Evolutionary conservation across 2,329 filamentous ascomycete species (phyloP).

Genomic region (Taxawa tesnikishii): DNA sequence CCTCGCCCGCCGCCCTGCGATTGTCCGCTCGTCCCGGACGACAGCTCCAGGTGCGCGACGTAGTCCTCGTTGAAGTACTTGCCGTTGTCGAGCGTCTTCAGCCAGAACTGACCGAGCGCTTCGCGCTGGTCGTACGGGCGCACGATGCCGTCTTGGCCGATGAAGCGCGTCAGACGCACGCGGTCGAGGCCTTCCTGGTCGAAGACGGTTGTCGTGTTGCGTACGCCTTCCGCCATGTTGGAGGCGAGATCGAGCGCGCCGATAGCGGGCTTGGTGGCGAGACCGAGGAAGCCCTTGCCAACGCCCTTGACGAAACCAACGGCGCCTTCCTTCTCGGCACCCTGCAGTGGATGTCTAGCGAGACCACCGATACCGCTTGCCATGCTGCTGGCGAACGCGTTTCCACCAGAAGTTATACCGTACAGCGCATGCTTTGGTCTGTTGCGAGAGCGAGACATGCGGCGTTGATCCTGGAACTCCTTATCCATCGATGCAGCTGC

Average conservation of each 20-base stretch:
- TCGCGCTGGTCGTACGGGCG: constrained; percentile 90
- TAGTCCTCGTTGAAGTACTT: constrained; percentile 97
- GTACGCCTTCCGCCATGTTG: constrained; percentile 92
- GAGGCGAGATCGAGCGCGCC: constrained; percentile 94
- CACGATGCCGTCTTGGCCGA: constrained; percentile 84
- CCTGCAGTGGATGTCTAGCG: constrained; percentile 85
- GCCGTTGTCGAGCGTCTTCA: constrained; percentile 95
- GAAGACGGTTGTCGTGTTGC: constrained; percentile 97
- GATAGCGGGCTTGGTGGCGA: constrained; percentile 95
- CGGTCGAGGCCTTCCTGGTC: constrained; percentile 90
- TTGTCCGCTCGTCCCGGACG: constrained; percentile 47
- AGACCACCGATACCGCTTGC: constrained; percentile 90
- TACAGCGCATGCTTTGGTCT: constrained; percentile 94
- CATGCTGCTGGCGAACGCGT: constrained; percentile 84
- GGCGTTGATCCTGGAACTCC: constrained; percentile 91
- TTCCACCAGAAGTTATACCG: constrained; percentile 88
- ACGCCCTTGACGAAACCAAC: constrained; percentile 95
- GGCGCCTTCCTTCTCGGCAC: constrained; percentile 88
- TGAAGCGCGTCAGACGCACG: constrained; percentile 84
- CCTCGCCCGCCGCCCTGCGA: constrained; percentile 6
- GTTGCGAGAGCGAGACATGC: constrained; percentile 87
- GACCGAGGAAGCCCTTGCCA: constrained; percentile 82
- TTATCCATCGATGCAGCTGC: constrained; percentile 94
- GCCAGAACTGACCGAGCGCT: constrained; percentile 93
- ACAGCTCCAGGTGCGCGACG: constrained; percentile 85